Base-by-base conservation (phyloP, 2,329 filamentous ascomycete genomes). In the Penicillium sp. region DNA sequence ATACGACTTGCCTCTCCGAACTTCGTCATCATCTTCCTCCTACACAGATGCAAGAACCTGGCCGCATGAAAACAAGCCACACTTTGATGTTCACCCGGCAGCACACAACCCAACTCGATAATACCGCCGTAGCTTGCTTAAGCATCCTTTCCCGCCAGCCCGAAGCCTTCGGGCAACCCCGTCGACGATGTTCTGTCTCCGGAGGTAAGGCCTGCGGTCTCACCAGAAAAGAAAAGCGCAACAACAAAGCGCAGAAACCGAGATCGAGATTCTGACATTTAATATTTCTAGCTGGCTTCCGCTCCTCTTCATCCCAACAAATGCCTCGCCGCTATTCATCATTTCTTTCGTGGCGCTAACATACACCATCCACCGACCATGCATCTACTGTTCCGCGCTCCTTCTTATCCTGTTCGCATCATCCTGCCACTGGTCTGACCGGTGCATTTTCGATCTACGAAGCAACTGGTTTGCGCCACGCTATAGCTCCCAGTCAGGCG, bases 341-440 rank as follows among this genome's bases (percentile, higher is more conserved):
- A 86, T 93, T 78, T 85, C 91, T 77, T 91, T 95, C 82, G 89
- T 99, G 79, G 83, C 91, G 64, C 91, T 93, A 75, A 96, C 93
- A 64, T 98, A 96, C 82, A 90, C 96, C 78, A 87, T 99, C 68
- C 96, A 97, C 79, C 88, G 93, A 54, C 95, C 95, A 53, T 99
- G 95, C 80, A 89, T 96, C 67, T 99, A 99, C 83, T 99, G 95
- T 84, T 96, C 92, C 59, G 87, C 97, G 60, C 89, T 99, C 53
- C 90, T 99, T 49, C 84, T 96, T 64, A 92, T 98, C 67, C 91
- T 99, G 66, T 96, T 97, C 80, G 84, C 93, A 65, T 96, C 92
- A 26, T 92, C 89, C 26, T 95, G 90, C 76, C 89, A 93, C 82
- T 95, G 90, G 90, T 90, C 89, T 64, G 90, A 93, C 73, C 87